Percentiles rank a stretch among this genome's conserved stretches.
These are phyloP conservation scores for Cucurbita ficifolia DNA, from an alignment of 306 rosid genomes.

Conservation along the genomic window DNA sequence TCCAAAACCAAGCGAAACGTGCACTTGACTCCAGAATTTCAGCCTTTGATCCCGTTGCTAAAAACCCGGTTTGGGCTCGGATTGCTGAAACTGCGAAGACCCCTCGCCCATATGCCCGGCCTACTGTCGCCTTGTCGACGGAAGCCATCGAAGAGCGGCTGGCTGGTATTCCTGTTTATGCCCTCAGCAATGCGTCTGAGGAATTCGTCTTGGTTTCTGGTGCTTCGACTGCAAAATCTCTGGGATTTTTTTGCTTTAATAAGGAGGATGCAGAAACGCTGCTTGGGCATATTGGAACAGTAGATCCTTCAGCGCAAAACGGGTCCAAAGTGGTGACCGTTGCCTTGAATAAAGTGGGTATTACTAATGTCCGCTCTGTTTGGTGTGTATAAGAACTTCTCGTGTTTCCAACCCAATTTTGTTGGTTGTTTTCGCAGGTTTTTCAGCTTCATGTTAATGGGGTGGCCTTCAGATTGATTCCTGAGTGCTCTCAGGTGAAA, in stretches of 20 bases:
- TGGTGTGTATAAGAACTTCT: neutral
- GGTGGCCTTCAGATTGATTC: conserved; percentile 77
- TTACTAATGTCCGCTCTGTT: neutral
- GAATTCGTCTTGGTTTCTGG: conserved; percentile 83
- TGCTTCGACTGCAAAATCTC: conserved; percentile 35
- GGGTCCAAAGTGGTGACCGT: conserved; percentile 88
- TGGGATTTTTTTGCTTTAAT: conserved; percentile 76
- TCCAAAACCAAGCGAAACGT: conserved; percentile 22
- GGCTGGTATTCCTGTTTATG: conserved; percentile 82
- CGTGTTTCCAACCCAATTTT: neutral
- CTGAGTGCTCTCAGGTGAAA: conserved; percentile 63
- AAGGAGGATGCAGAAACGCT: conserved; percentile 74
- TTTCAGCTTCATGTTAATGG: conserved; percentile 83
- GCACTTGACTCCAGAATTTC: conserved; percentile 17
- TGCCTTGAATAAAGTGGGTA: conserved; percentile 65
- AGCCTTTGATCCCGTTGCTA: conserved; percentile 2
- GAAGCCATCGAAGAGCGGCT: conserved; percentile 71
- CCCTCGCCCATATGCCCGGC: neutral
- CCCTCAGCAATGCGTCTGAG: conserved; percentile 64
- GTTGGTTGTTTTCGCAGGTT: conserved; percentile 26
- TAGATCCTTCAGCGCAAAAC: conserved; percentile 41
- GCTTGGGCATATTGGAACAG: conserved; percentile 39
- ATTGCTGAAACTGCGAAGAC: conserved; percentile 15
- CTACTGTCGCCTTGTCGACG: conserved; percentile 22
- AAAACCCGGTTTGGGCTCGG: conserved; percentile 44